Conservation (phyloP, 805 yeast species). For the Suhomyces canberraensis region DNA sequence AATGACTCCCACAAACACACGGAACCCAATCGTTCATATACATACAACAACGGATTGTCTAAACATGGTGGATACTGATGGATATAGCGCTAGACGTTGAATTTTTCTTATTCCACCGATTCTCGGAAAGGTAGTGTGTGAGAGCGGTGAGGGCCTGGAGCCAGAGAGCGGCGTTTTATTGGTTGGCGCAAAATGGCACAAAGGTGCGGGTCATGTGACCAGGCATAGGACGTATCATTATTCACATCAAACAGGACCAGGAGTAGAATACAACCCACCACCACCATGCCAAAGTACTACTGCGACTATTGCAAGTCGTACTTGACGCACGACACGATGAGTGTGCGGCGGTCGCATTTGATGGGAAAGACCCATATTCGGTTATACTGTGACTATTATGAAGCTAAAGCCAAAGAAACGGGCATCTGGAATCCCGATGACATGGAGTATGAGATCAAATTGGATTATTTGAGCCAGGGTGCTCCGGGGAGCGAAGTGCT, state of each 20-base stretch:
- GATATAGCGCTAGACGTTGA: slow-evolving; percentile 1
- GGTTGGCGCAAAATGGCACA: slow-evolving; percentile 3
- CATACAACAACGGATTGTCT: slow-evolving; percentile 42
- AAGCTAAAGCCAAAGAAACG: slow-evolving; percentile 33
- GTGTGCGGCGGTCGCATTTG: slow-evolving; percentile 79
- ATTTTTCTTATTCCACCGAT: slow-evolving; percentile 6
- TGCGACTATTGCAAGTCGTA: slow-evolving; percentile 84
- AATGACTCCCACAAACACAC: no score
- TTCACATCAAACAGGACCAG: no score
- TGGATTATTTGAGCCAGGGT: slow-evolving; percentile 30
- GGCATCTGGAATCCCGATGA: slow-evolving; percentile 32
- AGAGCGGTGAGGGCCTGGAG: neutral
- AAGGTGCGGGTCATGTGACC: slow-evolving; percentile 3
- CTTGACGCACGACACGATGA: slow-evolving; percentile 82
- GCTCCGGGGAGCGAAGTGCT: slow-evolving; percentile 22
- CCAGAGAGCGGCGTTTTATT: slow-evolving; percentile 3
- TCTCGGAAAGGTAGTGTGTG: slow-evolving; percentile 8
- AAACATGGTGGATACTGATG: slow-evolving; percentile 23
- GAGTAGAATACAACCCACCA: no score
- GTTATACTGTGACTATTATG: slow-evolving; percentile 72
- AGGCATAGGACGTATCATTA: no score
- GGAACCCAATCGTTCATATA: no score
- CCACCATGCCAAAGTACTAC: slow-evolving; percentile 75
- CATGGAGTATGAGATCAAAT: slow-evolving; percentile 32
- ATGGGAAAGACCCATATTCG: slow-evolving; percentile 74